phyloP scores from a whole-genome alignment of 805 yeast species.

The Schizosaccharomyces octosporus region DNA sequence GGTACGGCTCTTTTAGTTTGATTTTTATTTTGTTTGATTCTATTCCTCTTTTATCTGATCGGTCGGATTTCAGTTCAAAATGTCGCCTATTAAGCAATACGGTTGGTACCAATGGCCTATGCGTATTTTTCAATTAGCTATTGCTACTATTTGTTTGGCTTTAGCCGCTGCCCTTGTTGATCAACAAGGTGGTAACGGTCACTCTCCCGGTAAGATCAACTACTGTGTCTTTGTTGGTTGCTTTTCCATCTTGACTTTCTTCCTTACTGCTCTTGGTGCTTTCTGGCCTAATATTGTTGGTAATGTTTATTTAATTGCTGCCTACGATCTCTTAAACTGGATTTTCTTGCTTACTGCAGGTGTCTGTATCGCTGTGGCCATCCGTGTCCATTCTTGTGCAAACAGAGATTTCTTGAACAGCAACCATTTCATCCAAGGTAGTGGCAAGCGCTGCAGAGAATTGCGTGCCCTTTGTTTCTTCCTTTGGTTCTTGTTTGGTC shows the following conservation, averaged over 20 bases:
- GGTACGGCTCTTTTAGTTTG: no score
- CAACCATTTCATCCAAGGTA: constrained; percentile 55
- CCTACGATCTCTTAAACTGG: constrained; percentile 64
- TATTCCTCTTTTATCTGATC: no score
- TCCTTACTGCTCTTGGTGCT: constrained; percentile 59
- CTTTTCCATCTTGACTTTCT: constrained; percentile 56
- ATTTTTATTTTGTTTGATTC: no score
- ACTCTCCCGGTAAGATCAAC: constrained; percentile 51
- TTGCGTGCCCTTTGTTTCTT: constrained; percentile 70
- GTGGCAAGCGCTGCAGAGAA: constrained; percentile 71
- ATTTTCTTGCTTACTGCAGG: constrained; percentile 82
- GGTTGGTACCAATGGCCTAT: constrained; percentile 20
- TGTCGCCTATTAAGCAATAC: background rate
- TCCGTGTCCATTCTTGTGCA: constrained; percentile 64
- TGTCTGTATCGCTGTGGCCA: constrained; percentile 77
- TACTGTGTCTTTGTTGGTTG: constrained; percentile 71
- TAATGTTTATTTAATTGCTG: constrained; percentile 57
- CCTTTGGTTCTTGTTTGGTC: constrained; percentile 58
- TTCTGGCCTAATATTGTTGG: constrained; percentile 48
- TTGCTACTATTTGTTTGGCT: constrained; percentile 61
- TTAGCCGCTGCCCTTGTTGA: constrained; percentile 63
- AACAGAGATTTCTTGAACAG: constrained; percentile 36
- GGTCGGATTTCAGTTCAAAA: no score
- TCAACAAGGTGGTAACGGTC: constrained; percentile 32
- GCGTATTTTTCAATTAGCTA: constrained; percentile 50